Conservation (phyloP, 1,139 yeast species). For the Hyphopichia buzzinii region DNA sequence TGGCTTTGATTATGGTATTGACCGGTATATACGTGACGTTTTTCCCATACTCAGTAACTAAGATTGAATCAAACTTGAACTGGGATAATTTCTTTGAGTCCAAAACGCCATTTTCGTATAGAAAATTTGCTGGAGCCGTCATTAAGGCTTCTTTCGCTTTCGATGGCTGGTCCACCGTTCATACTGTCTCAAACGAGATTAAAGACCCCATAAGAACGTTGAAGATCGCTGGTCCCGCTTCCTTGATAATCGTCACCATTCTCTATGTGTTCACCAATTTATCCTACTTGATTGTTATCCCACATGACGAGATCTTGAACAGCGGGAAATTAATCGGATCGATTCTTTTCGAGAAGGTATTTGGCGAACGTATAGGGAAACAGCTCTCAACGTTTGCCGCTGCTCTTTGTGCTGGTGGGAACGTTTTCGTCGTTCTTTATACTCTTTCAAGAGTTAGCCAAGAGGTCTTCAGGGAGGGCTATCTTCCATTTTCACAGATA, state of each 20-base stretch:
- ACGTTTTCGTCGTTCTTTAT: conserved; percentile 60
- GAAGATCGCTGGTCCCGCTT: conserved; percentile 59
- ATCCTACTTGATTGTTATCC: conserved; percentile 55
- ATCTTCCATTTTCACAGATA: conserved; percentile 48
- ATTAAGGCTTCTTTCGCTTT: conserved; percentile 60
- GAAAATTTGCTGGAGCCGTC: conserved; percentile 55
- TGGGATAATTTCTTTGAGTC: conserved; percentile 28
- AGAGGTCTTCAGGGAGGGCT: conserved; percentile 64
- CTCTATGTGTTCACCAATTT: conserved; percentile 55
- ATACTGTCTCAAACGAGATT: conserved; percentile 60
- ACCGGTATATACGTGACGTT: conserved; percentile 51
- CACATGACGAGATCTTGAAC: conserved; percentile 49
- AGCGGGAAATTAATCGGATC: conserved; percentile 63
- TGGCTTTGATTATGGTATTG: conserved; percentile 46
- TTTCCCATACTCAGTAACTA: conserved; percentile 42
- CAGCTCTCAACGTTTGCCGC: conserved; percentile 54
- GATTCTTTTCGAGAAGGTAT: conserved; percentile 52
- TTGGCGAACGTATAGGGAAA: conserved; percentile 52
- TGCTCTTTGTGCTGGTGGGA: conserved; percentile 61
- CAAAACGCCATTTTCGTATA: conserved; percentile 30
- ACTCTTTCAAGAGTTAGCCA: conserved; percentile 61
- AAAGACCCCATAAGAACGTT: conserved; percentile 57
- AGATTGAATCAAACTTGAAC: conserved; percentile 39
- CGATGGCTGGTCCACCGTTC: conserved; percentile 66
- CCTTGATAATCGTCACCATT: conserved; percentile 45